Evolutionary conservation across 208 protist genomes (phyloP).

Genomic region (Leishmania braziliensis): DNA sequence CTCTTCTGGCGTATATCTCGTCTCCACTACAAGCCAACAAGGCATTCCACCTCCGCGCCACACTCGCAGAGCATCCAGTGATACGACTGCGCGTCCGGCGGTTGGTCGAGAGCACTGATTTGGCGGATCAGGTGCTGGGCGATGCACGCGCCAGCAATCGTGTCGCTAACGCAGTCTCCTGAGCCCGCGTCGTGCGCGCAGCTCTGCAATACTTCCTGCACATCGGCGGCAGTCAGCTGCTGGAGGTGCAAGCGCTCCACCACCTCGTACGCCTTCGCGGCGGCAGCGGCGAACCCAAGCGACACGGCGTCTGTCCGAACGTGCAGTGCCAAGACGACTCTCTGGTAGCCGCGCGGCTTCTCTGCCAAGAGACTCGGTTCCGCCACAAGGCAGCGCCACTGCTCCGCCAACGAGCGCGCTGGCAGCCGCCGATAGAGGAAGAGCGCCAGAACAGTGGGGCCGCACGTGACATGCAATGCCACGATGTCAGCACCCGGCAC

Average conservation of each 20-base stretch:
- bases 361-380: conserved; percentile 21
- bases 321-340: conserved; percentile 36
- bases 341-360: conserved; percentile 41
- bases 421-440: conserved; percentile 31
- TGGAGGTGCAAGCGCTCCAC: conserved; percentile 37
- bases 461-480: conserved; percentile 18
- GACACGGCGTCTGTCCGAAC: conserved; percentile 5
- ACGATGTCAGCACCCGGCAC: conserved; percentile 13
- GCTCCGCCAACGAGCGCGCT: conserved; percentile 26
- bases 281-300: conserved; percentile 14
- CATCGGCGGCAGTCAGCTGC: conserved; percentile 29
- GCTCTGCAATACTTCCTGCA: conserved; percentile 17
- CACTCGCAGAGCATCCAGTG: conserved; percentile 26
- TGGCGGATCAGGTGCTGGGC: conserved; percentile 52
- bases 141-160: conserved; percentile 46
- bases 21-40: conserved; percentile 19
- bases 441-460: conserved; percentile 29
- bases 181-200: background rate
- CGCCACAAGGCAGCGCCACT: conserved; percentile 35
- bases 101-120: conserved; percentile 13
- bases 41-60: conserved; percentile 31
- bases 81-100: conserved; percentile 14
- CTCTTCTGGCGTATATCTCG: too few species aligned
- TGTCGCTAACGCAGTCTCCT: conserved; percentile 32
- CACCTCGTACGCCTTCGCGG: conserved; percentile 17